phyloP scores from a whole-genome alignment of 2,329 filamentous ascomycete genomes.

The Exophiala dermatitidis region DNA sequence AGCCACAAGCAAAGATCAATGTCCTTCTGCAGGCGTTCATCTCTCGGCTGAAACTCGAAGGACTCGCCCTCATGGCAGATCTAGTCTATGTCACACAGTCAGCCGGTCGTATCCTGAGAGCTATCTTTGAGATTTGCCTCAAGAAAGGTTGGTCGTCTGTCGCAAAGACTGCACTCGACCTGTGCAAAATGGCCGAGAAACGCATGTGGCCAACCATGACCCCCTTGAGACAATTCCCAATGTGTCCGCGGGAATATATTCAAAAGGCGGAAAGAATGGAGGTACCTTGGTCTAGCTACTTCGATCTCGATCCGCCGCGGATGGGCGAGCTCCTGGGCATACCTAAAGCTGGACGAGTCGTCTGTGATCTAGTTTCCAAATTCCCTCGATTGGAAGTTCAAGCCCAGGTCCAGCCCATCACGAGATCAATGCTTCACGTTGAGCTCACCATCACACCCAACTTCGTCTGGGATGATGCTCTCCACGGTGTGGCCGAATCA shows the following conservation, averaged over 20 bases:
- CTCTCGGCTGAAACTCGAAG: slow-evolving; percentile 86
- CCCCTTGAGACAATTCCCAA: slow-evolving; percentile 80
- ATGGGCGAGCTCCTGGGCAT: slow-evolving; percentile 93
- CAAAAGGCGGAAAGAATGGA: slow-evolving; percentile 92
- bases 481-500: slow-evolving; percentile 81
- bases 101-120: slow-evolving; percentile 87
- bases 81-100: slow-evolving; percentile 98
- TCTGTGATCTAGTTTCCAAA: slow-evolving; percentile 80
- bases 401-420: slow-evolving; percentile 90
- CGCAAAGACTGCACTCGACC: slow-evolving; percentile 80
- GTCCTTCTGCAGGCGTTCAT: slow-evolving; percentile 95
- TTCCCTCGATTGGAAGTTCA: slow-evolving; percentile 90
- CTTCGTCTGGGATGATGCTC: slow-evolving; percentile 86
- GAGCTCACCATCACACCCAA: slow-evolving; percentile 88
- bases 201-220: slow-evolving; percentile 99
- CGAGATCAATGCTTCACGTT: slow-evolving; percentile 82
- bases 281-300: slow-evolving; percentile 87
- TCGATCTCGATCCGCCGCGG: slow-evolving; percentile 88
- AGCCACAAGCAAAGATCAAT: slow-evolving; percentile 96
- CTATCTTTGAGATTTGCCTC: slow-evolving; percentile 93
- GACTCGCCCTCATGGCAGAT: slow-evolving; percentile 92
- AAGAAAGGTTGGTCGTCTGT: slow-evolving; percentile 95
- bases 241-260: slow-evolving; percentile 75
- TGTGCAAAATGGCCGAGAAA: slow-evolving; percentile 99
- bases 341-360: slow-evolving; percentile 76